A percentile compares a stretch with the other conserved stretches of the same genome.
Evolutionary conservation across 305 asterid species (phyloP).

Genomic region (Petunia hybrid): DNA sequence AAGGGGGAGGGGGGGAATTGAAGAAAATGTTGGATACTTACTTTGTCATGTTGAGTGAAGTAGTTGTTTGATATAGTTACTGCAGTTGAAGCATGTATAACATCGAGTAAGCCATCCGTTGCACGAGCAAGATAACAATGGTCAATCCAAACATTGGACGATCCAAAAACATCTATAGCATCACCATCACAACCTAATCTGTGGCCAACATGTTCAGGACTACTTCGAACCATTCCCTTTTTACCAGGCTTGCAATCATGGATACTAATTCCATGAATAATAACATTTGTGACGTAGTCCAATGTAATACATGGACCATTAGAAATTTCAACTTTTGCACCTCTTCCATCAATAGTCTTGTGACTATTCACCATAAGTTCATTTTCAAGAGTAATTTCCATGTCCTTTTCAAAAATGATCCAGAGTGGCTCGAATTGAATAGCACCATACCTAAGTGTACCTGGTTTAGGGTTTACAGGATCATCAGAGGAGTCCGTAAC

Average conservation of each 20-base stretch:
- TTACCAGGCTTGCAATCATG: slow-evolving; percentile 68
- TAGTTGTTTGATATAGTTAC: slow-evolving; percentile 64
- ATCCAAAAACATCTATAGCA: slow-evolving; percentile 48
- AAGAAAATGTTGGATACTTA: slow-evolving; percentile 27
- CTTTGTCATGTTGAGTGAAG: slow-evolving; percentile 71
- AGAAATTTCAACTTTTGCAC: slow-evolving; percentile 57
- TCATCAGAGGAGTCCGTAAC: slow-evolving; percentile 64
- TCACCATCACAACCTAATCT: slow-evolving; percentile 67
- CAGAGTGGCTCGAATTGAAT: slow-evolving; percentile 58
- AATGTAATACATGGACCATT: slow-evolving; percentile 65
- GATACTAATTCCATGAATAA: slow-evolving; percentile 66
- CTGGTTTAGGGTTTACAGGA: slow-evolving; percentile 52
- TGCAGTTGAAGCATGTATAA: slow-evolving; percentile 58
- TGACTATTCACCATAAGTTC: slow-evolving; percentile 62
- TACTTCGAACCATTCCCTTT: slow-evolving; percentile 54
- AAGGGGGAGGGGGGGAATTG: too few relatives aligned
- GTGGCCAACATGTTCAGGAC: slow-evolving; percentile 53
- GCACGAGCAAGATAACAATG: slow-evolving; percentile 65
- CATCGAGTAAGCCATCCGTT: slow-evolving; percentile 63
- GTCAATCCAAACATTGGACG: slow-evolving; percentile 63
- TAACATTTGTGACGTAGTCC: slow-evolving; percentile 55
- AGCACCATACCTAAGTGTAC: slow-evolving; percentile 63
- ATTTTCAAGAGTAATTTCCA: slow-evolving; percentile 54
- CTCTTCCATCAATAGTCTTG: slow-evolving; percentile 73
- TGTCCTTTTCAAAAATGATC: slow-evolving; percentile 58